A percentile compares a stretch with the other conserved stretches of the same genome.
These are phyloP conservation scores for Leersia perrieri DNA, from an alignment of 176 grass and related monocot genomes.

Conservation along the genomic window DNA sequence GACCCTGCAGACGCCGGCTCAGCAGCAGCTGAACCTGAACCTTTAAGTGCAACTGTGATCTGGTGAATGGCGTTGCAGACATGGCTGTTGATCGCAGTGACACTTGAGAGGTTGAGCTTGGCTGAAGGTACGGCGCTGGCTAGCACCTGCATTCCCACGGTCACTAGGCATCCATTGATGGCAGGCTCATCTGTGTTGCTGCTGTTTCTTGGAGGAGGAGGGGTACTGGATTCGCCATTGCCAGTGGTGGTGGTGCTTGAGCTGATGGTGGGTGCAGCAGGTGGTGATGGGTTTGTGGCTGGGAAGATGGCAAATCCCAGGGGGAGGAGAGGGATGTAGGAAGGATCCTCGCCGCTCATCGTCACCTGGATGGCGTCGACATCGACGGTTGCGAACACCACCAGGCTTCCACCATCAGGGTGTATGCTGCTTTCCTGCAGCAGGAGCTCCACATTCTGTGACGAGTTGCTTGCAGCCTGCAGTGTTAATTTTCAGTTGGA, in stretches of 20 bases:
- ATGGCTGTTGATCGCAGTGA: conserved; percentile 87
- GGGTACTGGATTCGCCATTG: not conserved
- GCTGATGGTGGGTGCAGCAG: conserved; percentile 10
- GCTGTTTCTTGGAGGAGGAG: not conserved
- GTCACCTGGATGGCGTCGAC: conserved; percentile 89
- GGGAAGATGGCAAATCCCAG: conserved; percentile 86
- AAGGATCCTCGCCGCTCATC: conserved; percentile 90
- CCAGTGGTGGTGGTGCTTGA: not conserved
- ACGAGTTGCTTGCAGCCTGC: conserved; percentile 92
- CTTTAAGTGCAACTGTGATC: conserved; percentile 67
- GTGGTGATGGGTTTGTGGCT: conserved; percentile 25
- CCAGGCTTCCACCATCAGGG: conserved; percentile 64
- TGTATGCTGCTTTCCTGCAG: conserved; percentile 98
- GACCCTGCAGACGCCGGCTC: conserved; percentile 31
- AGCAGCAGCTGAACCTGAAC: not conserved
- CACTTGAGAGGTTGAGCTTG: conserved; percentile 84
- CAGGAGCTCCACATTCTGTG: conserved; percentile 95
- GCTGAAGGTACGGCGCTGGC: conserved; percentile 83
- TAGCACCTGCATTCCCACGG: conserved; percentile 85
- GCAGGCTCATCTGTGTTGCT: conserved; percentile 6
- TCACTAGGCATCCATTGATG: conserved; percentile 62
- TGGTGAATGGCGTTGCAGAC: conserved; percentile 78
- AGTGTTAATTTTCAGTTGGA: not conserved
- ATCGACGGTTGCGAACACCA: conserved; percentile 77
- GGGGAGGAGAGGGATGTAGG: conserved; percentile 87